phyloP scores from a whole-genome alignment of 192 early-diverging fungal genomes.

The Linnemannia hyalina region DNA sequence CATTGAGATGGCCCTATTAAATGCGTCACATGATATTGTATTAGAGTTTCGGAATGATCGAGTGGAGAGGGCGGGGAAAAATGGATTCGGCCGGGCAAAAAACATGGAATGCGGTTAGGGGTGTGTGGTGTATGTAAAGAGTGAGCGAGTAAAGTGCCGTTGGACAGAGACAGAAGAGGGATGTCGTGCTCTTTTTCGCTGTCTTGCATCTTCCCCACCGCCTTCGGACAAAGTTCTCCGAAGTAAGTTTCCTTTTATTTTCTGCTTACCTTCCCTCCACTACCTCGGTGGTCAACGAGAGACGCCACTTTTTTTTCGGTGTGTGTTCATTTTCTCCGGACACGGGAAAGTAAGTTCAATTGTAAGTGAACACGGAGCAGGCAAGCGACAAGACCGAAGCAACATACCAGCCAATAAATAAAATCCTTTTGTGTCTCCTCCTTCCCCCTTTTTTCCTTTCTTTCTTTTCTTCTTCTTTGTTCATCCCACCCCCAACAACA shows the following conservation, averaged over 20 bases:
- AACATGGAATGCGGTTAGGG: neutral
- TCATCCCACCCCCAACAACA: neutral
- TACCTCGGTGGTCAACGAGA: neutral
- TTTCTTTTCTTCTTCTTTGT: conserved; percentile 9
- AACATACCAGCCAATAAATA: neutral
- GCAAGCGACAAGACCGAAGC: neutral
- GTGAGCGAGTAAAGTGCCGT: neutral
- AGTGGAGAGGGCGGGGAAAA: conserved; percentile 3
- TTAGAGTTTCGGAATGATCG: neutral
- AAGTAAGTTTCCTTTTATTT: neutral
- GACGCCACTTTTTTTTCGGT: conserved; percentile 4
- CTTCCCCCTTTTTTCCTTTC: neutral
- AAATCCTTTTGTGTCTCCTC: neutral
- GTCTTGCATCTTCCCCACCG: neutral
- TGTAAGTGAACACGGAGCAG: neutral
- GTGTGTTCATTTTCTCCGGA: neutral
- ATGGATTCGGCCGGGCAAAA: neutral
- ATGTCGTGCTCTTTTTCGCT: neutral
- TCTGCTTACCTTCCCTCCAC: neutral
- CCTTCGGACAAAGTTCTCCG: conserved; percentile 6
- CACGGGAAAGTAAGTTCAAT: neutral
- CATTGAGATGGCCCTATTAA: neutral
- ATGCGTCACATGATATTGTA: neutral
- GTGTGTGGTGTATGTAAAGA: too few species aligned
- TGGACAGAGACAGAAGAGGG: neutral